Evolutionary conservation across 176 grass and related monocot species (phyloP), one percentile per base, ranked within the genome.

Genomic region (Zizania latifolia): DNA sequence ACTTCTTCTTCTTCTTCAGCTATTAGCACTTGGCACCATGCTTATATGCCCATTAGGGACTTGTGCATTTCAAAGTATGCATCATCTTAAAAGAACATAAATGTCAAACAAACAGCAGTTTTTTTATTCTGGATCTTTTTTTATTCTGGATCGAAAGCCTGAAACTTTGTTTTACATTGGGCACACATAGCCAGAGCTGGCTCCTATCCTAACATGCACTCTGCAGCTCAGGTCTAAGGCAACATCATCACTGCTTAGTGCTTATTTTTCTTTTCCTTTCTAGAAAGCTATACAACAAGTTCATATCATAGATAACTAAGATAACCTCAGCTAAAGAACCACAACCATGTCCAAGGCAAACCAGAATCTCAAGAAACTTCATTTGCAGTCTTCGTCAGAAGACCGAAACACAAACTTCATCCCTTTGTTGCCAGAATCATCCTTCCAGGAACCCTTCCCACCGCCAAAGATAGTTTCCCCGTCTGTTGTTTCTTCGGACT

Each of bases 351-450:
- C 67, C 66, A 29, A 32, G 57, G 38, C 57, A 62, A 51, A 3
- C 56, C 78, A 81, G 30, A 59, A 21, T 45, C 16, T 50, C 56
- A 35, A 78, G 37, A 34, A n/a, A 70, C 45, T 48, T 77, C 38
- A 82, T 77, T 82, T 78, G 39, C 39, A 41, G 0, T 60, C 62
- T 39, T 83, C 54, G 5, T 78, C 53, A 0, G 68, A 66, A 10
- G 58, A 60, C 39, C 28, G 50, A 26, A 50, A 65, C 19, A 40
- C 39, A 66, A 59, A 66, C 31, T 87, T 66, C 26, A 68, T 61
- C 32, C 58, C 58, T n/a, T 78, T 87, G 28, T 66, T 82, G 48
- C 31, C 62, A 40, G 70, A 83, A 24, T 19, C 72, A 72, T 58
- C 72, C 41, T 50, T 82, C 36, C 11, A 3, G 1, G 54, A 61